phyloP scores from a whole-genome alignment of 2,329 filamentous ascomycete genomes.

The Xylariaceae sp. region DNA sequence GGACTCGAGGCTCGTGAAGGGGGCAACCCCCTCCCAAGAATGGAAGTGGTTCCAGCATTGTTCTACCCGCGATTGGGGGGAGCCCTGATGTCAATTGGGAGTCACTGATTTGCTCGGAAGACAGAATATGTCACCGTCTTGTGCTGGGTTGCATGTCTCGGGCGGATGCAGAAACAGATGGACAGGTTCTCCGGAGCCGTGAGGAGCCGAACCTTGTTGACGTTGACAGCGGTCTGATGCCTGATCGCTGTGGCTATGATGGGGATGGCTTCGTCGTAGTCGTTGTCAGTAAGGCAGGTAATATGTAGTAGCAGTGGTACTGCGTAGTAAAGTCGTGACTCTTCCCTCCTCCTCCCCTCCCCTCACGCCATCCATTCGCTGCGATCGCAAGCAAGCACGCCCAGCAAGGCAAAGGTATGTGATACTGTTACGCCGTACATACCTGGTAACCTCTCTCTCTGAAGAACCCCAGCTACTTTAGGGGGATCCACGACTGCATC shows the following conservation, averaged over 20 bases:
- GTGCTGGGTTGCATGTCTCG: conserved; percentile 15
- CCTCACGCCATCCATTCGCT: neutral
- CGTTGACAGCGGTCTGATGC: neutral
- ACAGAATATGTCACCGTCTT: conserved; percentile 14
- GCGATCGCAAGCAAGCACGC: too few relatives aligned
- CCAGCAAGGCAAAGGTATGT: too few relatives aligned
- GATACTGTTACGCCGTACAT: neutral
- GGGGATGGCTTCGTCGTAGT: too few relatives aligned
- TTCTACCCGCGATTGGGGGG: conserved; percentile 12
- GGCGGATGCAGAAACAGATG: conserved; percentile 18
- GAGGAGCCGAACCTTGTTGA: conserved; percentile 11
- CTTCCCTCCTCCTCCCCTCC: neutral
- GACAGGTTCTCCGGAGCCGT: conserved; percentile 15
- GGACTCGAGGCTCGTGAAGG: conserved; percentile 7
- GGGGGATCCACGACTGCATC: conserved; percentile 9
- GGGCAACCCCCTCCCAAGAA: conserved; percentile 5
- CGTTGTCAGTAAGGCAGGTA: too few relatives aligned
- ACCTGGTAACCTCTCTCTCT: neutral
- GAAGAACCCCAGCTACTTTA: conserved; percentile 5
- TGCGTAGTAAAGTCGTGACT: neutral
- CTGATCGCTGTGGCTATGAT: neutral
- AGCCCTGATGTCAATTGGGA: conserved; percentile 3
- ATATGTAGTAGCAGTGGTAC: neutral
- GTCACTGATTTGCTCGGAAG: conserved; percentile 13
- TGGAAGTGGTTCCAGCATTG: conserved; percentile 7